Evolutionary conservation across 2,329 filamentous ascomycete species (phyloP).

Genomic region (Aspergillus sp.): DNA sequence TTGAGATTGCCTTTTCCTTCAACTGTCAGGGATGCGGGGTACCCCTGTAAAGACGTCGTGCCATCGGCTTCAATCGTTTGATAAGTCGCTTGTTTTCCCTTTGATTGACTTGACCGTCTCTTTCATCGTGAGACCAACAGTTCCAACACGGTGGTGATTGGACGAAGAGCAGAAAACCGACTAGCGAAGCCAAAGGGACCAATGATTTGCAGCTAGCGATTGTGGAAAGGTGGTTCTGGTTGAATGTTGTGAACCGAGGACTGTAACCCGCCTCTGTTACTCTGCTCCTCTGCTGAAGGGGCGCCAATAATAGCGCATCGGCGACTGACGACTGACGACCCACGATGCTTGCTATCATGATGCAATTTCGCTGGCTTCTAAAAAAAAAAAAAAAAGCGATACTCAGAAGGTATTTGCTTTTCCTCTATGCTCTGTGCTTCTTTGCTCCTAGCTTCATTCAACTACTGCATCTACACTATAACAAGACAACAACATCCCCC

Average conservation of each 20-base stretch:
- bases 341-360: neutral
- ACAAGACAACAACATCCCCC: neutral
- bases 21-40: slow-evolving; percentile 9
- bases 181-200: slow-evolving; percentile 4
- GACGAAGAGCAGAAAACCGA: slow-evolving; percentile 4
- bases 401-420: slow-evolving; percentile 1
- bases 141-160: slow-evolving; percentile 10
- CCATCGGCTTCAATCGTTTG: neutral
- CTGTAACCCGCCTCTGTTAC: slow-evolving; percentile 7
- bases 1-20: neutral
- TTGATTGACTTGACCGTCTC: slow-evolving; percentile 2
- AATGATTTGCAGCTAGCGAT: slow-evolving; percentile 14
- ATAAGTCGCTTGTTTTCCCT: neutral
- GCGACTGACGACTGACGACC: neutral
- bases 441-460: neutral
- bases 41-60: neutral
- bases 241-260: neutral
- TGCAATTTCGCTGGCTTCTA: slow-evolving; percentile 4
- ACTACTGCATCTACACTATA: neutral
- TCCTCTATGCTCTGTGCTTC: neutral
- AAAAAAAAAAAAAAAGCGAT: neutral
- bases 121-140: slow-evolving; percentile 1
- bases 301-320: slow-evolving; percentile 1
- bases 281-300: neutral
- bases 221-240: neutral